Evolutionary conservation across 495 filamentous ascomycete genomes (phyloP).

Genomic region (Neurospora sp.): DNA sequence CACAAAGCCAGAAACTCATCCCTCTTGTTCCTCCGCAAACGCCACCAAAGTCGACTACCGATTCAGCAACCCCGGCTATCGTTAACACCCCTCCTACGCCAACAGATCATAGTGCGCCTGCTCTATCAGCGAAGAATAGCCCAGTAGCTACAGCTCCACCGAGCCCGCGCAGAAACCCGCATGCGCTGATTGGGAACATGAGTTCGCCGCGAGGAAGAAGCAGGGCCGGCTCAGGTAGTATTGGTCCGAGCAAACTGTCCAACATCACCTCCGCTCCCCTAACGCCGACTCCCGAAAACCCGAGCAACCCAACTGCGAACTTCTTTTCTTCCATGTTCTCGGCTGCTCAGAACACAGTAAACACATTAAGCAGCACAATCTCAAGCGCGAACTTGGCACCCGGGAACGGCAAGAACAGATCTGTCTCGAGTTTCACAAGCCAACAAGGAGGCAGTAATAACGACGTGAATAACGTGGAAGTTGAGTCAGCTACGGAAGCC

Average conservation of each 20-base stretch:
- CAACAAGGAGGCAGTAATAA: constrained; percentile 10
- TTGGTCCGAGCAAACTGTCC: constrained; percentile 82
- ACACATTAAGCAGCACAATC: constrained; percentile 69
- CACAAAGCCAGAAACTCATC: constrained; percentile 26
- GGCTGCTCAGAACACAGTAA: constrained; percentile 91
- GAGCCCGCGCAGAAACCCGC: constrained; percentile 23
- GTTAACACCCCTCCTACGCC: constrained; percentile 50
- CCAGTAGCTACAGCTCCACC: constrained; percentile 9
- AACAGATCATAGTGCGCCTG: constrained; percentile 25
- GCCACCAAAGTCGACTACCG: constrained; percentile 25
- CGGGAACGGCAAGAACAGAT: constrained; percentile 30
- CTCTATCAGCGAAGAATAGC: not conserved
- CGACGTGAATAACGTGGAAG: constrained; percentile 36
- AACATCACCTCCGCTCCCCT: constrained; percentile 63
- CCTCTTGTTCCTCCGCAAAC: constrained; percentile 32
- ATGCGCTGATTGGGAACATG: constrained; percentile 52
- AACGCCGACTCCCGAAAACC: constrained; percentile 56
- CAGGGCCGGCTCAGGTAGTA: constrained; percentile 52
- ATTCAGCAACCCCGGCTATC: constrained; percentile 35
- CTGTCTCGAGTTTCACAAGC: constrained; percentile 16
- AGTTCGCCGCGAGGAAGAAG: constrained; percentile 46
- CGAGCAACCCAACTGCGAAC: constrained; percentile 37
- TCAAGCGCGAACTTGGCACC: constrained; percentile 44
- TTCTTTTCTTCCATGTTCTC: constrained; percentile 94
- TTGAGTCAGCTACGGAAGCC: constrained; percentile 32